Evolutionary conservation across 139 green algal species (phyloP).

Genomic region (Chlorella sp.): DNA sequence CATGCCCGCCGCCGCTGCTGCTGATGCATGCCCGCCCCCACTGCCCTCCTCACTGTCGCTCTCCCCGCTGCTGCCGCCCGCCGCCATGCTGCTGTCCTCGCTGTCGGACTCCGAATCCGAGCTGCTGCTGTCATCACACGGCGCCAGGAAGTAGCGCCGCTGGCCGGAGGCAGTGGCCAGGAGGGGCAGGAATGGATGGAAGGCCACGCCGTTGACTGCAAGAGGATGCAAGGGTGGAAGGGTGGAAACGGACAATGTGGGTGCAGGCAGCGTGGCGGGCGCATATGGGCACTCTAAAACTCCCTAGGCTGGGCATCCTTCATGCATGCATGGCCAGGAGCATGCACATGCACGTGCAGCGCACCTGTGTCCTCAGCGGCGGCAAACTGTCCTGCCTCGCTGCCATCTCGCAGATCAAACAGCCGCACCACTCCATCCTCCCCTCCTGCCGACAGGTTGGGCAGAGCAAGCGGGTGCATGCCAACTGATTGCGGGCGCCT

Average conservation of each 20-base stretch:
- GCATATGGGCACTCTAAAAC: no score
- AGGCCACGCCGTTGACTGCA: constrained; percentile 78
- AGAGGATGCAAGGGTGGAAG: background rate
- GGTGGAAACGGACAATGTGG: no score
- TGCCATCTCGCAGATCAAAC: constrained; percentile 81
- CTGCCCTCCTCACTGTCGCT: background rate
- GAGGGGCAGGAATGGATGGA: constrained; percentile 81
- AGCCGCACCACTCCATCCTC: constrained; percentile 60
- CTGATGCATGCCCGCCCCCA: no score
- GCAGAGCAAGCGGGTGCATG: no score
- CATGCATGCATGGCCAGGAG: no score
- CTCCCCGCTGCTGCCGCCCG: background rate
- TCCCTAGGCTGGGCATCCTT: no score
- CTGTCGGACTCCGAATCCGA: background rate
- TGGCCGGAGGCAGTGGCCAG: constrained; percentile 78
- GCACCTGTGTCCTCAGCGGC: constrained; percentile 69
- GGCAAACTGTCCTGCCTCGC: constrained; percentile 45
- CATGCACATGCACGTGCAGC: background rate
- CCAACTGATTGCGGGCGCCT: no score
- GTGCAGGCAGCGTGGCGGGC: no score
- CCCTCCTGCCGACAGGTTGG: constrained; percentile 47
- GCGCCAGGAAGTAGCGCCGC: constrained; percentile 43
- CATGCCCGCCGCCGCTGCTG: background rate
- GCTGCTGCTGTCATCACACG: constrained; percentile 19
- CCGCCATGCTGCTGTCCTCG: background rate